These are phyloP conservation scores for Tetrahymena borealis DNA, from an alignment of 73 alveolate genomes.

Conservation along the genomic window DNA sequence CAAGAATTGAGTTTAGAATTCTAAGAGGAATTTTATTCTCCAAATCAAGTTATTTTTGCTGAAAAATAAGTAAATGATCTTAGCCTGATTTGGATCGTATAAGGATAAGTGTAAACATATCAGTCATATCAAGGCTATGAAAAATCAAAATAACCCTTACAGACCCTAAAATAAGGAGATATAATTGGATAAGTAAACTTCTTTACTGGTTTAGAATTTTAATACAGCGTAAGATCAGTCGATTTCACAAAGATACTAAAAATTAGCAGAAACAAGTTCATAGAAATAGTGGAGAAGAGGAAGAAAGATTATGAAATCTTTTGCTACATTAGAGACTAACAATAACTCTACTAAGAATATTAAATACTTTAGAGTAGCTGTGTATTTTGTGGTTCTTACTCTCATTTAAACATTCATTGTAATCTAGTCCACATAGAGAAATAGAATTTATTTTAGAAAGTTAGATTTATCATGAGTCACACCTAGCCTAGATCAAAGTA, in stretches of 20 bases:
- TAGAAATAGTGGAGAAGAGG: background rate
- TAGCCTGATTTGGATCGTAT: background rate
- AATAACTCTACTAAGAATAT: background rate
- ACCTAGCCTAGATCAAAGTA: background rate
- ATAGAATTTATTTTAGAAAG: background rate
- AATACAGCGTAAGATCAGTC: background rate
- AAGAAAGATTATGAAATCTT: background rate
- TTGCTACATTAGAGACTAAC: background rate
- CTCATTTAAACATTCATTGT: background rate
- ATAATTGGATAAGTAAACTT: background rate
- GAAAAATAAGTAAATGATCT: background rate
- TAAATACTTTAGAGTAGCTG: background rate
- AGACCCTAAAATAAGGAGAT: background rate
- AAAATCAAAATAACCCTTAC: background rate
- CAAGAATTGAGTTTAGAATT: background rate
- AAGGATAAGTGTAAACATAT: background rate
- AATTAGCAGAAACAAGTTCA: background rate
- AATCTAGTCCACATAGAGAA: background rate
- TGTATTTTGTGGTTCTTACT: background rate
- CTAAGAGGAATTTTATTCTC: background rate
- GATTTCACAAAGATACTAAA: background rate
- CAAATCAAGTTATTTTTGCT: background rate
- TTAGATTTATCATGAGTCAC: background rate
- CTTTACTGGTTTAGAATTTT: background rate
- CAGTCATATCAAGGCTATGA: background rate